A percentile compares a stretch with the other conserved stretches of the same genome.
Conservation (phyloP, 768 basidiomycete species). For the Boletus bicolor region DNA sequence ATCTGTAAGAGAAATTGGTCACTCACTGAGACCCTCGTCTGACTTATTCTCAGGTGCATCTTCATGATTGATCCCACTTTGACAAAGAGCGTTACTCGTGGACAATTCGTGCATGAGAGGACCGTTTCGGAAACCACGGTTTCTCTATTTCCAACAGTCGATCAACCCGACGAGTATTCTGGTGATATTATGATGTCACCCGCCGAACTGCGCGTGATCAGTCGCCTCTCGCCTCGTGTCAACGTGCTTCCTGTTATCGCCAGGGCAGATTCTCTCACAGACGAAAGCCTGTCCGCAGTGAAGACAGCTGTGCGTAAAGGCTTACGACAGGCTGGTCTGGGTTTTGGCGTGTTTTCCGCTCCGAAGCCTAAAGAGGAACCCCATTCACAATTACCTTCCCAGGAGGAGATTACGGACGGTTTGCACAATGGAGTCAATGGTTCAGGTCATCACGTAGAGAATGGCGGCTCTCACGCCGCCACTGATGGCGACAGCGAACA, state of each 20-base stretch:
- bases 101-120: conserved; percentile 47
- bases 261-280: conserved; percentile 78
- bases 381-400: conserved; percentile 11
- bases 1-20: conserved; percentile 54
- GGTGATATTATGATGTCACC: conserved; percentile 65
- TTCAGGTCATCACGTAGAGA: conserved; percentile 29
- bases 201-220: conserved; percentile 75
- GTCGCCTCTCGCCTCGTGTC: conserved; percentile 65
- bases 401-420: conserved; percentile 14
- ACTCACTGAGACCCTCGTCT: conserved; percentile 4
- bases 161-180: conserved; percentile 47
- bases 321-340: conserved; percentile 61
- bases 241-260: conserved; percentile 84
- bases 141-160: conserved; percentile 45
- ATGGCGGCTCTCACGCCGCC: conserved; percentile 19
- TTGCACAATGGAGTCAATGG: conserved; percentile 30
- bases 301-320: conserved; percentile 73
- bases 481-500: conserved; percentile 45
- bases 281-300: conserved; percentile 65
- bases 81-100: conserved; percentile 50
- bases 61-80: conserved; percentile 83
- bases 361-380: conserved; percentile 26
- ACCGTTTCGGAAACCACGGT: conserved; percentile 68
- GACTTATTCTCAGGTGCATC: conserved; percentile 55
- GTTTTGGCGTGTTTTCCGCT: conserved; percentile 73